Percentiles rank a stretch among this genome's conserved stretches.
These are phyloP conservation scores for Pestalotiopsis sp. DNA, from an alignment of 2,329 filamentous ascomycete genomes.

Conservation along the genomic window DNA sequence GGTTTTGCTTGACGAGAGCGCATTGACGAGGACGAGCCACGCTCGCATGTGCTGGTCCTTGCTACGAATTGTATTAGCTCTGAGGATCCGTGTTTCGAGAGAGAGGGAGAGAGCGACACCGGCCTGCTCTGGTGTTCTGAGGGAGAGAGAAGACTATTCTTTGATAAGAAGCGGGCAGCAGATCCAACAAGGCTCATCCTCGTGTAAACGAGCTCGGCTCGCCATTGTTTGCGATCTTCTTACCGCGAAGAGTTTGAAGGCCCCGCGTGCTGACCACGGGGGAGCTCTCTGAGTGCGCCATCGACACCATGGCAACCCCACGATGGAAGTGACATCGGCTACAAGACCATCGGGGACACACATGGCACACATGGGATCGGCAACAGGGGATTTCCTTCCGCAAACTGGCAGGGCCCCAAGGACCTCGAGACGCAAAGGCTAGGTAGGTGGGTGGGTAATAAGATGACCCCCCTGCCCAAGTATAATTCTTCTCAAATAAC, in stretches of 20 bases:
- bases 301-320: background rate
- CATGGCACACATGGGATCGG: background rate
- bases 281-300: background rate
- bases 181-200: background rate
- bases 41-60: background rate
- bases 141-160: background rate
- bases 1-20: background rate
- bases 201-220: background rate
- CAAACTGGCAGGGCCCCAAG: background rate
- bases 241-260: background rate
- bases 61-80: background rate
- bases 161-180: background rate
- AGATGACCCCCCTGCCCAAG: background rate
- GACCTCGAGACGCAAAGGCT: background rate
- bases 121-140: background rate
- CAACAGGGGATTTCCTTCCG: background rate
- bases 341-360: background rate
- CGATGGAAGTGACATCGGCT: slow-evolving; percentile 6
- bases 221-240: background rate
- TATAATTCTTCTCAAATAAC: background rate
- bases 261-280: background rate
- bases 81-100: slow-evolving; percentile 3
- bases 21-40: background rate
- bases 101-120: too few relatives aligned
- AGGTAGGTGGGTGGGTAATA: background rate